phyloP scores from a whole-genome alignment of 805 yeast species.

The Cyberlindnera bimundalis region DNA sequence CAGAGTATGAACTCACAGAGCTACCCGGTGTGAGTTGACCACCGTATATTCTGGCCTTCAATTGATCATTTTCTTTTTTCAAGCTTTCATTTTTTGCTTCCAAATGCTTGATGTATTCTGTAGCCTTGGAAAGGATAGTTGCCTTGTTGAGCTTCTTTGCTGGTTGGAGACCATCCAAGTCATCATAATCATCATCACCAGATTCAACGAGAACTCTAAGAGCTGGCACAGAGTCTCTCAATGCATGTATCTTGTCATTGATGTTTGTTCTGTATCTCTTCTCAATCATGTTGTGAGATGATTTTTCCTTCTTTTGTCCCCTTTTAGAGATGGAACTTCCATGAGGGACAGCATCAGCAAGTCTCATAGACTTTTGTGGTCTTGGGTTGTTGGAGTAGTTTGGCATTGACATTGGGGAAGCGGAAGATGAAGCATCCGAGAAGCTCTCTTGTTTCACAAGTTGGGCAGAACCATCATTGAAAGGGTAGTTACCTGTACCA shows the following conservation, averaged over 20 bases:
- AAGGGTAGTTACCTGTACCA: not conserved
- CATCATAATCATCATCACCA: constrained; percentile 54
- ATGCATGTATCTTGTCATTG: constrained; percentile 59
- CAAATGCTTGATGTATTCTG: constrained; percentile 73
- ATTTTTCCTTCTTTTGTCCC: constrained; percentile 42
- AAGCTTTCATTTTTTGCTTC: constrained; percentile 56
- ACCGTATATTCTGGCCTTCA: constrained; percentile 30
- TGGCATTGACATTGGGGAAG: constrained; percentile 11
- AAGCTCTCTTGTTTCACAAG: constrained; percentile 19
- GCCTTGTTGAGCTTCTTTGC: constrained; percentile 78
- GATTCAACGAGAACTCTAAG: constrained; percentile 44
- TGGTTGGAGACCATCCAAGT: constrained; percentile 71
- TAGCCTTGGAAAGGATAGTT: constrained; percentile 68
- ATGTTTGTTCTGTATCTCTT: constrained; percentile 70
- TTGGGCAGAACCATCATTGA: not conserved
- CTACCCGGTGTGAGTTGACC: constrained; percentile 22
- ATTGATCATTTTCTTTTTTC: constrained; percentile 42
- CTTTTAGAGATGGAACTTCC: constrained; percentile 23
- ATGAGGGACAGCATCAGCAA: constrained; percentile 26
- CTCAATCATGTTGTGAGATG: constrained; percentile 69
- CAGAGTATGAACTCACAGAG: constrained; percentile 17
- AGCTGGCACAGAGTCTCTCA: constrained; percentile 66
- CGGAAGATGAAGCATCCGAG: constrained; percentile 17
- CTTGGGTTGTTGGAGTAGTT: constrained; percentile 2
- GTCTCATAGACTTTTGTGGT: constrained; percentile 12